phyloP scores from a whole-genome alignment of 352 stramenopile genomes.

The Pythium aristosporum region DNA sequence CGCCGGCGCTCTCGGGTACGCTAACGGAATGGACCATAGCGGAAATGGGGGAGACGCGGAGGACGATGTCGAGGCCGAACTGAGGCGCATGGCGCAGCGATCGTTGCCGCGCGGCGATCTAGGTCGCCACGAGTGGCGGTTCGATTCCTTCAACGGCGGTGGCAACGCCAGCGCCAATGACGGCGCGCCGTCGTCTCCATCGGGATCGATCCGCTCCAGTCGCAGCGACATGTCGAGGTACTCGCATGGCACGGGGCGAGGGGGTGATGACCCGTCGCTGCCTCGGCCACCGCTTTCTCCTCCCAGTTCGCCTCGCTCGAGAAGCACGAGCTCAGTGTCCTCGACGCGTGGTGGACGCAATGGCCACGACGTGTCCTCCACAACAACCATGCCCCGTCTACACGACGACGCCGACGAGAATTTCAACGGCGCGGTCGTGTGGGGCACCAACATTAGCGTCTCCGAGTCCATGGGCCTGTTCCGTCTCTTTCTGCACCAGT shows the following conservation, averaged over 20 bases:
- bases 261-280: constrained; percentile 28
- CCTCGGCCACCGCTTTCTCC: constrained; percentile 61
- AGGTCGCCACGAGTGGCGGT: constrained; percentile 69
- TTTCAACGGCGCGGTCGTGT: constrained; percentile 87
- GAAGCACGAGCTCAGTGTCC: constrained; percentile 23
- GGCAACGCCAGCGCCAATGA: constrained; percentile 6
- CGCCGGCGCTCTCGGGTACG: constrained; percentile 21
- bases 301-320: constrained; percentile 60
- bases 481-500: constrained; percentile 87
- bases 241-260: background rate
- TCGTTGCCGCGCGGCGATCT: constrained; percentile 78
- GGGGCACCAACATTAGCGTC: constrained; percentile 93
- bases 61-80: constrained; percentile 75
- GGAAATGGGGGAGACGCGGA: constrained; percentile 35
- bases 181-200: constrained; percentile 38
- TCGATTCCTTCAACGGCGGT: constrained; percentile 53
- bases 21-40: constrained; percentile 1
- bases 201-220: constrained; percentile 40
- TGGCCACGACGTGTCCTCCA: constrained; percentile 25
- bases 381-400: constrained; percentile 1
- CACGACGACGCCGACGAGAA: constrained; percentile 37
- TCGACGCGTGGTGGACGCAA: constrained; percentile 8
- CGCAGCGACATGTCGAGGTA: constrained; percentile 29
- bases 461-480: constrained; percentile 91
- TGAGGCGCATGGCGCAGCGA: constrained; percentile 74